These are phyloP conservation scores for Phytopythium helicoides DNA, from an alignment of 352 stramenopile species.

Conservation along the genomic window DNA sequence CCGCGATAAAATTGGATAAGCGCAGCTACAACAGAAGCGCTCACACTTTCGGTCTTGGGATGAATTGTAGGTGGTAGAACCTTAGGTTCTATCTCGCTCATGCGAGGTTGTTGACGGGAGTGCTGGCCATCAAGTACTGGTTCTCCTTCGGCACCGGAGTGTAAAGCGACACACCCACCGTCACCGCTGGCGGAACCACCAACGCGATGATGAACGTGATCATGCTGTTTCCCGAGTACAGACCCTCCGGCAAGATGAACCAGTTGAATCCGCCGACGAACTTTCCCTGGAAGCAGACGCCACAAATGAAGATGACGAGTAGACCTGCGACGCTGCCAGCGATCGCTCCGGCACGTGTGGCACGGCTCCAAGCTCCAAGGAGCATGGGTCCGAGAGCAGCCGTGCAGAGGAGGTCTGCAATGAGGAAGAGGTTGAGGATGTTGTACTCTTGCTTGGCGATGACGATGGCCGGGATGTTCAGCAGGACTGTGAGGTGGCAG, in stretches of 20 bases:
- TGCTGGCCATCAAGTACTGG: conserved; percentile 26
- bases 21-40: too few relatives aligned
- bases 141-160: conserved; percentile 21
- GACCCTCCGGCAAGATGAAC: conserved; percentile 69
- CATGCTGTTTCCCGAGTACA: conserved; percentile 79
- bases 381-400: conserved; percentile 73
- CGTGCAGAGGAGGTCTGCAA: conserved; percentile 72
- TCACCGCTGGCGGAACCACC: conserved; percentile 55
- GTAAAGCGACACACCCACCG: conserved; percentile 53
- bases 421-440: conserved; percentile 74
- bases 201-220: conserved; percentile 76
- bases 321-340: conserved; percentile 54
- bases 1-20: too few relatives aligned
- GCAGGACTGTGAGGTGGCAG: conserved; percentile 32
- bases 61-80: too few relatives aligned
- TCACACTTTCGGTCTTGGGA: too few relatives aligned
- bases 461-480: conserved; percentile 64
- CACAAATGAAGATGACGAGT: conserved; percentile 68
- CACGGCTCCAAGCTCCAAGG: conserved; percentile 51
- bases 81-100: too few relatives aligned
- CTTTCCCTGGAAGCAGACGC: conserved; percentile 50
- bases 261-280: conserved; percentile 78
- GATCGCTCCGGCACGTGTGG: conserved; percentile 39
- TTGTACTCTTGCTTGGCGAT: conserved; percentile 68
- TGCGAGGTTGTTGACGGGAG: conserved; percentile 13